Evolutionary conservation across 805 yeast species (phyloP).

Genomic region (Blastobotrys chiropterorum): DNA sequence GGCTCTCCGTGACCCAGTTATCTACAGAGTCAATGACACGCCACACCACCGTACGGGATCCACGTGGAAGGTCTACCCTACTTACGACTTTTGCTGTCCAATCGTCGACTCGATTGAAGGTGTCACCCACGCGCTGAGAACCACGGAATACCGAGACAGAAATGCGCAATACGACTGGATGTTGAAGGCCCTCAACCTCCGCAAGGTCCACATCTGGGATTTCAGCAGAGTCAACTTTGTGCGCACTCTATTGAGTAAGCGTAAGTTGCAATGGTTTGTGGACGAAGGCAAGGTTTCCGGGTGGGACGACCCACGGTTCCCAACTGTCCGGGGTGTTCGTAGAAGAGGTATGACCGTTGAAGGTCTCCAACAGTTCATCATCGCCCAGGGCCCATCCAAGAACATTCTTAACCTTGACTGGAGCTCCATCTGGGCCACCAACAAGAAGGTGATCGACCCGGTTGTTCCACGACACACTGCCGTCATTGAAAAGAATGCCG

Average conservation of each 20-base stretch:
- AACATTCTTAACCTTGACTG: slow-evolving; percentile 96
- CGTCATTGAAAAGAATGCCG: slow-evolving; percentile 56
- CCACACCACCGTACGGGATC: slow-evolving; percentile 97
- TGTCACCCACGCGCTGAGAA: slow-evolving; percentile 95
- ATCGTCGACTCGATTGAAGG: slow-evolving; percentile 94
- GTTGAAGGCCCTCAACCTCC: slow-evolving; percentile 68
- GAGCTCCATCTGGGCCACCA: slow-evolving; percentile 95
- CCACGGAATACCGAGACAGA: slow-evolving; percentile 98
- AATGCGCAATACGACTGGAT: slow-evolving; percentile 98
- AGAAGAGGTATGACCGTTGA: slow-evolving; percentile 99
- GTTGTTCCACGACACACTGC: slow-evolving; percentile 95
- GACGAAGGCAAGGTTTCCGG: slow-evolving; percentile 80
- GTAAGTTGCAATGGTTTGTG: slow-evolving; percentile 99
- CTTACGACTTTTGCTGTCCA: slow-evolving; percentile 98
- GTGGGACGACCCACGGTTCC: slow-evolving; percentile 99
- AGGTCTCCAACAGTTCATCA: slow-evolving; percentile 88
- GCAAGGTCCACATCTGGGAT: slow-evolving; percentile 97
- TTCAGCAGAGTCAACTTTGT: slow-evolving; percentile 96
- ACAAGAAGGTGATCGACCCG: slow-evolving; percentile 96
- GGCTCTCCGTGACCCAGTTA: slow-evolving; percentile 95
- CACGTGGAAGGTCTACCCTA: slow-evolving; percentile 94
- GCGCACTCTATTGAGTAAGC: slow-evolving; percentile 89
- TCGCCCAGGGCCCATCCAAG: slow-evolving; percentile 96
- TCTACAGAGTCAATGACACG: slow-evolving; percentile 88
- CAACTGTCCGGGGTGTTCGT: slow-evolving; percentile 98